A percentile compares a stretch with the other conserved stretches of the same genome.
Evolutionary conservation across 2,329 filamentous ascomycete species (phyloP).

Genomic region (Podosphaera xanthii): DNA sequence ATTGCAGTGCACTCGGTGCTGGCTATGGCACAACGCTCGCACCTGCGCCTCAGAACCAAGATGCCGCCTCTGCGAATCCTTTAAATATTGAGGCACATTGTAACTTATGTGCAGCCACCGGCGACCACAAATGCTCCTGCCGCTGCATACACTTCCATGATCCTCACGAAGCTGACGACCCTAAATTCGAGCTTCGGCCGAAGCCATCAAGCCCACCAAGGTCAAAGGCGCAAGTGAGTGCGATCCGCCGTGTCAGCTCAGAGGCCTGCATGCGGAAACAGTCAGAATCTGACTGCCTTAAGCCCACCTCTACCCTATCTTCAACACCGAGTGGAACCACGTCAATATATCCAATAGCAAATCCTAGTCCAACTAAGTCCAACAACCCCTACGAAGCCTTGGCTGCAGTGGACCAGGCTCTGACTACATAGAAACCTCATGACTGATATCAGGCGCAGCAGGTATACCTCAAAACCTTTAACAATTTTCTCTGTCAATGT

Average conservation of each 20-base stretch:
- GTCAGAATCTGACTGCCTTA: neutral
- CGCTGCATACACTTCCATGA: neutral
- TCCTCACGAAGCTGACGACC: neutral
- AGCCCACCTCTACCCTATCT: neutral
- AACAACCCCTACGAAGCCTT: conserved; percentile 1
- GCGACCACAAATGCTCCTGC: neutral
- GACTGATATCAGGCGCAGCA: neutral
- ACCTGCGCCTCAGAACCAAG: neutral
- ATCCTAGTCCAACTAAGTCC: neutral
- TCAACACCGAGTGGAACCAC: too few relatives aligned
- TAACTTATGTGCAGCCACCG: neutral
- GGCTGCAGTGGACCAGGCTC: neutral
- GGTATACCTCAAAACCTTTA: neutral
- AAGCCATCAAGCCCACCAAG: neutral
- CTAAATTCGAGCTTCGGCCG: neutral
- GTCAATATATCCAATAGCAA: too few relatives aligned
- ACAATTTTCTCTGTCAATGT: neutral
- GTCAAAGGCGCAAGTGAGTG: neutral
- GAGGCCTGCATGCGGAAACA: neutral
- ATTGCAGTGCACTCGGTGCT: neutral
- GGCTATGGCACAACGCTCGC: too few relatives aligned
- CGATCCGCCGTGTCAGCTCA: neutral
- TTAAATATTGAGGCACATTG: neutral
- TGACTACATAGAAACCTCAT: neutral
- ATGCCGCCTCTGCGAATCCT: neutral